Percentiles rank a stretch among this genome's conserved stretches.
Evolutionary conservation across 805 yeast genomes (phyloP).

Genomic region (Cyberlindnera meyerae): DNA sequence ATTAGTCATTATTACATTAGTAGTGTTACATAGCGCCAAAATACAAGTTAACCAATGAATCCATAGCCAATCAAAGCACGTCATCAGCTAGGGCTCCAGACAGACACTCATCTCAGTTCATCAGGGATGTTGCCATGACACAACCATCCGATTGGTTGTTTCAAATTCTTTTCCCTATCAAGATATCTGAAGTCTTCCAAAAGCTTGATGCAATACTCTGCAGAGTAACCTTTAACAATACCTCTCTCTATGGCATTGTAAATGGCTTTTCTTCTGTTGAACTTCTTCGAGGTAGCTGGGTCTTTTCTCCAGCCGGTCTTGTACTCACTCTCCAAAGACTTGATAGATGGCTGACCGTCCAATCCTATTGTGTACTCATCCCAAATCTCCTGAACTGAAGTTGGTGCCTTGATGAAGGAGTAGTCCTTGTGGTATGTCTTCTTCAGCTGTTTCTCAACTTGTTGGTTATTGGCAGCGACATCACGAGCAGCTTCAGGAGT

Average conservation of each 20-base stretch:
- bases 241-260: conserved; percentile 54
- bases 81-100: background rate
- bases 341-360: conserved; percentile 48
- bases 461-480: background rate
- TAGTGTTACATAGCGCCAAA: too few species aligned
- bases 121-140: conserved; percentile 36
- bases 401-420: conserved; percentile 38
- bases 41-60: too few species aligned
- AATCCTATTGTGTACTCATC: conserved; percentile 49
- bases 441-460: conserved; percentile 22
- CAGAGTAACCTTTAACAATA: conserved; percentile 37
- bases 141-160: conserved; percentile 43
- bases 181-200: conserved; percentile 41
- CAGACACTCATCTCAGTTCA: conserved; percentile 14
- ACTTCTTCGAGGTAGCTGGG: conserved; percentile 48
- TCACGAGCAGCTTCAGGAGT: conserved; percentile 2
- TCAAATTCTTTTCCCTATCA: conserved; percentile 36
- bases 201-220: conserved; percentile 39
- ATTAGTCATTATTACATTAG: too few species aligned
- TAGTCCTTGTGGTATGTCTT: conserved; percentile 30
- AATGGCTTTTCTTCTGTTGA: conserved; percentile 46
- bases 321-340: conserved; percentile 42
- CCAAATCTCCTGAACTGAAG: conserved; percentile 51
- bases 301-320: conserved; percentile 54
- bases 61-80: too few species aligned